Evolutionary conservation across 1,139 yeast genomes (phyloP).

Genomic region (Saccharomyces uvarum): DNA sequence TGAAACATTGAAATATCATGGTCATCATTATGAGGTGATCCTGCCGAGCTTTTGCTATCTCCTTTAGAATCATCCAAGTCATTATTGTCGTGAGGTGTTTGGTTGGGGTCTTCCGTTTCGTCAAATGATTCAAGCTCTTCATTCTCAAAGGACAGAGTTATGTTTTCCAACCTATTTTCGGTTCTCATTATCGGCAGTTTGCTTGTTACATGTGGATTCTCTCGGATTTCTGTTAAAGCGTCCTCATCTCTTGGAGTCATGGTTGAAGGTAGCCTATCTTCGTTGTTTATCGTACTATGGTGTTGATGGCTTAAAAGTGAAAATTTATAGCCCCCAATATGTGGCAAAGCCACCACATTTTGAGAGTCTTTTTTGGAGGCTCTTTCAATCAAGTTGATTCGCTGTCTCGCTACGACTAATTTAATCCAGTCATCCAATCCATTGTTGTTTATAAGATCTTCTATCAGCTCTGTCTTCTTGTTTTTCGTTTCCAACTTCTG

Average conservation of each 20-base stretch:
- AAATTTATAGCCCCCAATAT: constrained; percentile 24
- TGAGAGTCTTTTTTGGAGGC: constrained; percentile 17
- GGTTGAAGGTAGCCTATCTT: background rate
- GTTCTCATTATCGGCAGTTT: constrained; percentile 24
- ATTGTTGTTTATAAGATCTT: constrained; percentile 27
- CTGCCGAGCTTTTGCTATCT: background rate
- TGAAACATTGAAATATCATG: constrained; percentile 5
- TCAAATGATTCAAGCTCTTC: constrained; percentile 2
- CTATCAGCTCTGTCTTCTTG: constrained; percentile 19
- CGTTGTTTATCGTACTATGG: constrained; percentile 2
- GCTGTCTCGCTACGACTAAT: constrained; percentile 22
- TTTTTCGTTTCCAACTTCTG: constrained; percentile 11
- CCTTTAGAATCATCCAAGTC: constrained; percentile 1
- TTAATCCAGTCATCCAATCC: constrained; percentile 30
- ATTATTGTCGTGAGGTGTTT: constrained; percentile 2
- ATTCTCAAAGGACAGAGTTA: constrained; percentile 25
- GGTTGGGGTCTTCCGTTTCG: constrained; percentile 4
- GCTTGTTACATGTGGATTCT: constrained; percentile 8
- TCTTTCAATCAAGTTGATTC: constrained; percentile 17
- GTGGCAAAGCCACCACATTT: constrained; percentile 20
- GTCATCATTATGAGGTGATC: constrained; percentile 4
- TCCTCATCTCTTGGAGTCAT: constrained; percentile 6
- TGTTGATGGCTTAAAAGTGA: constrained; percentile 15
- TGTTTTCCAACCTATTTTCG: constrained; percentile 23
- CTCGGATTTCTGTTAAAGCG: background rate